Percentiles rank a stretch among this genome's conserved stretches.
Evolutionary conservation across 2,329 filamentous ascomycete species (phyloP).

Genomic region (Penicillium sp.): DNA sequence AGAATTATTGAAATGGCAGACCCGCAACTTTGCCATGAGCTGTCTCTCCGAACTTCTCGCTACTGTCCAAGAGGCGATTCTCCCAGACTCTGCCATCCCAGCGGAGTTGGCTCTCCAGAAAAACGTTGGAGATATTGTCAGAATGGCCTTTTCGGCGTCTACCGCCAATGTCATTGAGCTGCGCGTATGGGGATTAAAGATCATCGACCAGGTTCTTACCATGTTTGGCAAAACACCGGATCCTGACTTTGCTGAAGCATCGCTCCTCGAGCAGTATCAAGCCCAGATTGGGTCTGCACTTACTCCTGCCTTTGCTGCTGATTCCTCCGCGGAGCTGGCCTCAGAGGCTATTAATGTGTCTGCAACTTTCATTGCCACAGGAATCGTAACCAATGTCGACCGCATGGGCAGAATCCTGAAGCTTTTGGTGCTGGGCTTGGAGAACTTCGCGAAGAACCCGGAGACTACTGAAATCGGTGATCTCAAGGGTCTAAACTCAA

Average conservation of each 20-base stretch:
- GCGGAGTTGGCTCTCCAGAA: constrained; percentile 78
- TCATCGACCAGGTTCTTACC: constrained; percentile 89
- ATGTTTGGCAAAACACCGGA: constrained; percentile 95
- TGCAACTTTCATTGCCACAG: constrained; percentile 94
- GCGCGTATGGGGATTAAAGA: constrained; percentile 85
- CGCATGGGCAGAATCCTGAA: constrained; percentile 99
- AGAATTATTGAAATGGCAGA: constrained; percentile 92
- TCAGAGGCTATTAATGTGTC: constrained; percentile 97
- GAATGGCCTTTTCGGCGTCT: constrained; percentile 95
- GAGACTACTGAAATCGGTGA: constrained; percentile 89
- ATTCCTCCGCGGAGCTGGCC: constrained; percentile 93
- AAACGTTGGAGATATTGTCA: constrained; percentile 85
- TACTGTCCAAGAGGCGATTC: constrained; percentile 74
- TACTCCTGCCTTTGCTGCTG: constrained; percentile 91
- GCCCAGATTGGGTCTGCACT: constrained; percentile 96
- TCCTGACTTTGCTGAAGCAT: constrained; percentile 96
- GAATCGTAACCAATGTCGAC: constrained; percentile 95
- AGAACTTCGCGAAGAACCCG: constrained; percentile 81
- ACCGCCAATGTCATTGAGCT: constrained; percentile 90
- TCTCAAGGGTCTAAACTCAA: constrained; percentile 86
- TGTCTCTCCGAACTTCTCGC: constrained; percentile 80
- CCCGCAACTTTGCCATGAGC: constrained; percentile 88
- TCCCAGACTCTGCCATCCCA: constrained; percentile 73
- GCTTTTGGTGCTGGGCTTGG: constrained; percentile 82
- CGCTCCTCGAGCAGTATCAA: constrained; percentile 95